Evolutionary conservation across 2,329 filamentous ascomycete genomes (phyloP).

Genomic region (Paracoccidioides brasiliensis): DNA sequence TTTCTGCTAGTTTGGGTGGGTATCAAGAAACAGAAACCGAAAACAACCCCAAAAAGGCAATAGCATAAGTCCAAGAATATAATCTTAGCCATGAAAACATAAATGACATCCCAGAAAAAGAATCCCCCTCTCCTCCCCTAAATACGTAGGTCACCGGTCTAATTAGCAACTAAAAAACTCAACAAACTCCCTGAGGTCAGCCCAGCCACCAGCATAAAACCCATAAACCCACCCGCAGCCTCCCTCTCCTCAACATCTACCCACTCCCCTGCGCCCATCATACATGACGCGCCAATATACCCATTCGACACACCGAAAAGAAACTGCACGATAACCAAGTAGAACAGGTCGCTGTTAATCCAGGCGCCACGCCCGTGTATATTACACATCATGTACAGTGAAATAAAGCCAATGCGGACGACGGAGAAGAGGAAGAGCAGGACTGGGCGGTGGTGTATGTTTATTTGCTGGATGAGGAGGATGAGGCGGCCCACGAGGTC

Average conservation of each 20-base stretch:
- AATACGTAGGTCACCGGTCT: neutral
- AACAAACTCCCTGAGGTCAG: constrained; percentile 74
- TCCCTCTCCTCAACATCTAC: constrained; percentile 74
- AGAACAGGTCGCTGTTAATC: constrained; percentile 73
- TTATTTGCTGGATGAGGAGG: constrained; percentile 45
- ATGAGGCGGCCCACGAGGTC: constrained; percentile 66
- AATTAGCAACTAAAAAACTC: constrained; percentile 58
- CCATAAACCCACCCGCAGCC: constrained; percentile 89
- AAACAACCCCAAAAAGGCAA: neutral
- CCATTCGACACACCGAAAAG: constrained; percentile 77
- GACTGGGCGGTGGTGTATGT: constrained; percentile 48
- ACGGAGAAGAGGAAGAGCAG: constrained; percentile 56
- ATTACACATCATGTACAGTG: constrained; percentile 84
- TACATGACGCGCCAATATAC: constrained; percentile 72
- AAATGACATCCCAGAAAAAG: neutral
- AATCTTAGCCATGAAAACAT: neutral
- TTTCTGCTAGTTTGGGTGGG: too few relatives aligned
- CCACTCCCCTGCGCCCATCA: constrained; percentile 79
- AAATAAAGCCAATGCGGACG: constrained; percentile 57
- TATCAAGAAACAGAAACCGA: neutral
- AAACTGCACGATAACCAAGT: constrained; percentile 69
- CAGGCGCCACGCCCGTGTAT: constrained; percentile 61
- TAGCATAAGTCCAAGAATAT: neutral
- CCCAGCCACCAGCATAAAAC: constrained; percentile 72
- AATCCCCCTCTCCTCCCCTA: too few relatives aligned